A percentile compares a stretch with the other conserved stretches of the same genome.
Evolutionary conservation across 2,329 filamentous ascomycete genomes (phyloP).

Genomic region (Penicillium sp.): DNA sequence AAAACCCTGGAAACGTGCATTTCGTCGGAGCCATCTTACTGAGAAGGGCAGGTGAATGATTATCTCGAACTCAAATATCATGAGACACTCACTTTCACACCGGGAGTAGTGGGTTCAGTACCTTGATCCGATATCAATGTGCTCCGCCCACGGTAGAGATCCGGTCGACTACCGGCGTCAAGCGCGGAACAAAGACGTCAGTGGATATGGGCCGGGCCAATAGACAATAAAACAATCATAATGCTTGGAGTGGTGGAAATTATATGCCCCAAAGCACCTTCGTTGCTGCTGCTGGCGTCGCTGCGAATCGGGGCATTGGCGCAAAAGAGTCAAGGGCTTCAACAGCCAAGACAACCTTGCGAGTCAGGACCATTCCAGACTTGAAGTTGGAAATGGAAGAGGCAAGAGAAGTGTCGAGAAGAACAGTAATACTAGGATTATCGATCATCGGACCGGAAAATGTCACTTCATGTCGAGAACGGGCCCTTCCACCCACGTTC

Average conservation of each 20-base stretch:
- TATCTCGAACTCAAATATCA: background rate
- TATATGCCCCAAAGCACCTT: conserved; percentile 7
- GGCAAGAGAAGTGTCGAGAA: background rate
- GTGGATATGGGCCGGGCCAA: conserved; percentile 3
- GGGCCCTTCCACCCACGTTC: background rate
- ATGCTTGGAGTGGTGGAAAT: background rate
- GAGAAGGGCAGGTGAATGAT: background rate
- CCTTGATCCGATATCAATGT: background rate
- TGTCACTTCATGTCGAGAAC: conserved; percentile 1
- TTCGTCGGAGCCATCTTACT: background rate
- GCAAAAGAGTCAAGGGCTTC: background rate
- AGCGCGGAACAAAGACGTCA: background rate
- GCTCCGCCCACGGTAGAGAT: background rate
- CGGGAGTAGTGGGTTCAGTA: background rate
- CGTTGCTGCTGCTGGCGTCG: conserved; percentile 6
- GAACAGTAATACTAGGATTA: background rate
- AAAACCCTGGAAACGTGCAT: background rate
- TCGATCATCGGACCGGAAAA: background rate
- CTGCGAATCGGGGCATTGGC: conserved; percentile 1
- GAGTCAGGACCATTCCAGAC: background rate
- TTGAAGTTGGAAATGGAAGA: background rate
- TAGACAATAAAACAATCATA: background rate
- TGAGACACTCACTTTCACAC: background rate
- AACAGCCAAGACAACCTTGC: background rate
- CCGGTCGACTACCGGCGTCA: background rate